Evolutionary conservation across 192 early-diverging fungal genomes (phyloP).

Genomic region (Diversispora eburnea): DNA sequence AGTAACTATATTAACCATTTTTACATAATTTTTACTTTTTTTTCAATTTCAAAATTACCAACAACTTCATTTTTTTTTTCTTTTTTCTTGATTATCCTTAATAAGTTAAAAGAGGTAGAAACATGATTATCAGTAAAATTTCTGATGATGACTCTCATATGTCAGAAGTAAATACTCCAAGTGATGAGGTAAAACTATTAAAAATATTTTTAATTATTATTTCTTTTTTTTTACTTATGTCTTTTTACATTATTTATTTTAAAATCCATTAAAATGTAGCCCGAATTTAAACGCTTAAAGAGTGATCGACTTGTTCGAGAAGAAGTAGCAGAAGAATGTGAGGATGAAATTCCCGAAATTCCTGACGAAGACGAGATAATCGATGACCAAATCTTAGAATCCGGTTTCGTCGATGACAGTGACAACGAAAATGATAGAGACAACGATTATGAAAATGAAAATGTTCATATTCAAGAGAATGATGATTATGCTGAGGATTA

Average conservation of each 20-base stretch:
- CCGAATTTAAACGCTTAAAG: conserved; percentile 62
- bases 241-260: background rate
- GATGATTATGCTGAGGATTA: background rate
- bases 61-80: too few relatives aligned
- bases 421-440: too few relatives aligned
- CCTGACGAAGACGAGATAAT: conserved; percentile 13
- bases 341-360: conserved; percentile 4
- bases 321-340: background rate
- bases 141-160: conserved; percentile 93
- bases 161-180: conserved; percentile 77
- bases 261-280: background rate
- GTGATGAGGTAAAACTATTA: background rate
- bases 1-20: too few relatives aligned
- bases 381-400: conserved; percentile 2
- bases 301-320: conserved; percentile 53
- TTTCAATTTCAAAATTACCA: too few relatives aligned
- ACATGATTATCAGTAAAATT: conserved; percentile 35
- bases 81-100: too few relatives aligned
- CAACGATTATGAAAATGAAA: conserved; percentile 33
- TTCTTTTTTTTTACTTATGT: background rate
- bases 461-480: background rate
- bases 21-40: too few relatives aligned
- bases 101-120: too few relatives aligned
- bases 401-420: background rate
- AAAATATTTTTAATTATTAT: background rate